A percentile compares a stretch with the other conserved stretches of the same genome.
These are phyloP conservation scores for Blastomyces silverae DNA, from an alignment of 2,329 filamentous ascomycete species.

Conservation along the genomic window DNA sequence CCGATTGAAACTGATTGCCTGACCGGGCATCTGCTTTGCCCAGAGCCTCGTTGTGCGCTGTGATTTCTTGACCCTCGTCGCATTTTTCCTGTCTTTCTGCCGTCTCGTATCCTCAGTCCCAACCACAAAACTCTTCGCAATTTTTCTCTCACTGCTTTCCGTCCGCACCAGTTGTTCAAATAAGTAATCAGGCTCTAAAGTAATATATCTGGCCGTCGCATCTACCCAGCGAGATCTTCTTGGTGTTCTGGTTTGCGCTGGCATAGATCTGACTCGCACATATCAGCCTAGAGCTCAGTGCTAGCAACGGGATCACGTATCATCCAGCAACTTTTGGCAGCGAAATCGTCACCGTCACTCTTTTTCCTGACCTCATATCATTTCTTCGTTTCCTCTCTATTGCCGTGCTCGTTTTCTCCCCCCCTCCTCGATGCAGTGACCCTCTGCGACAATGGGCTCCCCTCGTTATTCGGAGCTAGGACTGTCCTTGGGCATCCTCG, in stretches of 20 bases:
- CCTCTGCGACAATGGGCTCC: conserved; percentile 16
- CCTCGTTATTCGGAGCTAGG: conserved; percentile 20
- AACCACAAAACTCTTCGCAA: not conserved
- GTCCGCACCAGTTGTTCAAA: not conserved
- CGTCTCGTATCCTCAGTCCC: not conserved
- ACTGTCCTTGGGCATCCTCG: conserved; percentile 17
- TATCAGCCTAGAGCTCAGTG: not conserved
- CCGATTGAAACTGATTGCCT: not conserved
- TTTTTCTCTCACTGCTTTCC: not conserved
- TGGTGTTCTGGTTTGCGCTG: not conserved
- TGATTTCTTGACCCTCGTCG: not conserved
- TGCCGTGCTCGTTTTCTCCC: not conserved
- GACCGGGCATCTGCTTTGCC: not conserved
- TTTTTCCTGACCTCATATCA: not conserved
- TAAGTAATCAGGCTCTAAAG: not conserved
- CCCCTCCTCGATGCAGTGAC: conserved; percentile 16
- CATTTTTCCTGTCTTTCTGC: not conserved
- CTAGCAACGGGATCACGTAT: not conserved
- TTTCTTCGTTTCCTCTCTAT: not conserved
- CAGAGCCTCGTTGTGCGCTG: not conserved
- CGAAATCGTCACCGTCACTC: not conserved
- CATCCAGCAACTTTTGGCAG: not conserved
- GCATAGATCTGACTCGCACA: not conserved
- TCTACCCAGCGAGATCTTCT: not conserved
- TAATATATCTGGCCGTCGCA: not conserved